Evolutionary conservation across 805 yeast species (phyloP).

Genomic region (Lachancea nothofagi): DNA sequence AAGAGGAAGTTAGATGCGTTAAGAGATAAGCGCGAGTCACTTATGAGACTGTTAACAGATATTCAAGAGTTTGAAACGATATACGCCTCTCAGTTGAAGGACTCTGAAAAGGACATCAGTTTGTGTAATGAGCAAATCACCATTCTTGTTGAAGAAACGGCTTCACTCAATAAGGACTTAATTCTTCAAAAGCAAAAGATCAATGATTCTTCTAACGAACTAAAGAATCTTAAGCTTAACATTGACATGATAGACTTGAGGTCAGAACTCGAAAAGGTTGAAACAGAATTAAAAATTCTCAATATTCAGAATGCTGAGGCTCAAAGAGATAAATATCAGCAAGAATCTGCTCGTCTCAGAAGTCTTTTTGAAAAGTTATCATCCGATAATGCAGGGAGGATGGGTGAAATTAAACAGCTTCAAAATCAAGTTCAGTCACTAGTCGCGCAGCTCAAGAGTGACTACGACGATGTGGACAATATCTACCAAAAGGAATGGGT

Average conservation of each 20-base stretch:
- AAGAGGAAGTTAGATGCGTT: conserved; percentile 1
- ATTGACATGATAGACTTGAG: conserved; percentile 49
- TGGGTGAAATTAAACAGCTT: conserved; percentile 83
- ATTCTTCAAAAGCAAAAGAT: conserved; percentile 38
- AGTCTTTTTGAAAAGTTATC: conserved; percentile 48
- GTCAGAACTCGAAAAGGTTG: conserved; percentile 35
- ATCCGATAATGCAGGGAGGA: conserved; percentile 63
- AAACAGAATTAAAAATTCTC: conserved; percentile 39
- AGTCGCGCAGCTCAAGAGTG: conserved; percentile 57
- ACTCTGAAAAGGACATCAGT: conserved; percentile 20
- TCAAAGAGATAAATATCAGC: conserved; percentile 56
- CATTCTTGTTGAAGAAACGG: conserved; percentile 17
- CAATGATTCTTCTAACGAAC: conserved; percentile 53
- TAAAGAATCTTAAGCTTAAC: conserved; percentile 60
- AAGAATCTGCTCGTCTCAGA: conserved; percentile 46
- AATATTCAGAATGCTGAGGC: conserved; percentile 55
- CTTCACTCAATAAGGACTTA: conserved; percentile 24
- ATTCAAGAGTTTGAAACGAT: conserved; percentile 13
- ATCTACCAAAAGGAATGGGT: conserved; percentile 67
- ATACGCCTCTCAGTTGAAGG: conserved; percentile 12
- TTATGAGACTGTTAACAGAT: conserved; percentile 11
- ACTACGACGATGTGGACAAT: conserved; percentile 61
- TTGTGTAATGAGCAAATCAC: conserved; percentile 22
- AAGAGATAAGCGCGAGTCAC: conserved; percentile 21
- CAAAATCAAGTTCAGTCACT: conserved; percentile 59